phyloP scores from a whole-genome alignment of 2,329 filamentous ascomycete species.

The Trichophyton rubrum region DNA sequence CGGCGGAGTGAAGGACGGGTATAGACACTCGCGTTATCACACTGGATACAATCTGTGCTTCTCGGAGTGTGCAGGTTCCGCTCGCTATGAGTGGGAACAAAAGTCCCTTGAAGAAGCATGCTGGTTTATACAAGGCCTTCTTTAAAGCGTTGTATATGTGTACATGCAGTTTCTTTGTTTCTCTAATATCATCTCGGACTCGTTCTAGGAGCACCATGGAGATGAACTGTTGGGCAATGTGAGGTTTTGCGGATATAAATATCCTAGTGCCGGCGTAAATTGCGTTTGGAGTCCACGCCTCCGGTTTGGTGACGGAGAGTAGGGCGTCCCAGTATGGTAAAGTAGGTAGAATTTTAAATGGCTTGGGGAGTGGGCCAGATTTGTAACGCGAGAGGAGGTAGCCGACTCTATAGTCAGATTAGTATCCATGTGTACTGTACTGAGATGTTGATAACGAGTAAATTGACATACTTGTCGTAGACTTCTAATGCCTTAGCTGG shows the following conservation, averaged over 20 bases:
- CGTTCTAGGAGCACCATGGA: slow-evolving; percentile 76
- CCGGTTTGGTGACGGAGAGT: slow-evolving; percentile 69
- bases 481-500: slow-evolving; percentile 88
- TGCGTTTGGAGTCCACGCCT: slow-evolving; percentile 65
- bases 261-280: slow-evolving; percentile 83
- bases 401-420: slow-evolving; percentile 49
- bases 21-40: slow-evolving; percentile 76
- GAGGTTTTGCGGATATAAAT: slow-evolving; percentile 74
- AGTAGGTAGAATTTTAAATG: slow-evolving; percentile 91
- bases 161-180: slow-evolving; percentile 88
- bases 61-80: slow-evolving; percentile 79
- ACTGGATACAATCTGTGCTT: slow-evolving; percentile 81
- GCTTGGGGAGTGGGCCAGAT: slow-evolving; percentile 90
- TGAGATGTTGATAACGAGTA: neutral
- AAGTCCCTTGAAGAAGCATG: slow-evolving; percentile 93
- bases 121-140: slow-evolving; percentile 84
- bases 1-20: slow-evolving; percentile 82
- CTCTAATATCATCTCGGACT: slow-evolving; percentile 86
- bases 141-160: slow-evolving; percentile 91
- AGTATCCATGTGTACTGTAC: neutral
- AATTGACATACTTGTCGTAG: slow-evolving; percentile 60
- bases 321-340: slow-evolving; percentile 87
- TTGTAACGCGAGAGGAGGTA: slow-evolving; percentile 85
- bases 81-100: slow-evolving; percentile 78
- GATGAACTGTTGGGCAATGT: slow-evolving; percentile 71